Evolutionary conservation across 768 basidiomycete genomes (phyloP).

Genomic region (Pisolithus sp.): DNA sequence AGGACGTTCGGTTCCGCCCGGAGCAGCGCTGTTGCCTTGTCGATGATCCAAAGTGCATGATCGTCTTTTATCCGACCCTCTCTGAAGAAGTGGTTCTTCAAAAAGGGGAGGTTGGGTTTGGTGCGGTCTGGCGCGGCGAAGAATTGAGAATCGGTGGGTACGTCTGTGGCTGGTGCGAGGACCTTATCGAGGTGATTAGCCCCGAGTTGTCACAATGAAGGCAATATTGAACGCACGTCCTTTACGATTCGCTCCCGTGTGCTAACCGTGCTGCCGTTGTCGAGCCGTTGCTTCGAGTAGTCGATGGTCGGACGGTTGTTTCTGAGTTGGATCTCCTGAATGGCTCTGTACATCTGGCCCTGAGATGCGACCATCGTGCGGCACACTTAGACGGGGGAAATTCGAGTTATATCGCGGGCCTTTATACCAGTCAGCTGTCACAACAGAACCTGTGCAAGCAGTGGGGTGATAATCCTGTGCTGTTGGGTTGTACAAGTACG

Average conservation of each 20-base stretch:
- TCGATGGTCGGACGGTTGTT: constrained; percentile 15
- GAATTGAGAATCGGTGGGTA: constrained; percentile 70
- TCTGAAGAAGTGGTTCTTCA: constrained; percentile 73
- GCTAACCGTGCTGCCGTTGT: constrained; percentile 19
- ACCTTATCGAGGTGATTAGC: constrained; percentile 40
- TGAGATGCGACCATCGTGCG: constrained; percentile 16
- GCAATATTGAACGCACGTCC: constrained; percentile 13
- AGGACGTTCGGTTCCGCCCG: constrained; percentile 57
- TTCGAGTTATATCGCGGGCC: too few species aligned
- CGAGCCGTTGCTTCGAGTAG: constrained; percentile 19
- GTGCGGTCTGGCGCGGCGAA: constrained; percentile 57
- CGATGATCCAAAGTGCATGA: constrained; percentile 62
- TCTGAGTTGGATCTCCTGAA: constrained; percentile 25
- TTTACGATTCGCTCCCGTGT: constrained; percentile 22
- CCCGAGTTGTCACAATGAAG: not conserved
- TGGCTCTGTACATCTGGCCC: constrained; percentile 22
- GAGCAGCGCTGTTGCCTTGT: constrained; percentile 51
- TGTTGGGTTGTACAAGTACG: too few species aligned
- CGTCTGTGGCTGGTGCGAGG: constrained; percentile 53
- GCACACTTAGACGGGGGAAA: not conserved
- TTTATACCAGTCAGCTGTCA: too few species aligned
- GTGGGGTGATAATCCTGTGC: too few species aligned
- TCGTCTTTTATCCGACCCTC: constrained; percentile 62
- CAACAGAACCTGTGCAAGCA: too few species aligned
- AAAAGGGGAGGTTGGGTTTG: constrained; percentile 67